phyloP scores from a whole-genome alignment of 441 rosid species.

The Populus hybrid region DNA sequence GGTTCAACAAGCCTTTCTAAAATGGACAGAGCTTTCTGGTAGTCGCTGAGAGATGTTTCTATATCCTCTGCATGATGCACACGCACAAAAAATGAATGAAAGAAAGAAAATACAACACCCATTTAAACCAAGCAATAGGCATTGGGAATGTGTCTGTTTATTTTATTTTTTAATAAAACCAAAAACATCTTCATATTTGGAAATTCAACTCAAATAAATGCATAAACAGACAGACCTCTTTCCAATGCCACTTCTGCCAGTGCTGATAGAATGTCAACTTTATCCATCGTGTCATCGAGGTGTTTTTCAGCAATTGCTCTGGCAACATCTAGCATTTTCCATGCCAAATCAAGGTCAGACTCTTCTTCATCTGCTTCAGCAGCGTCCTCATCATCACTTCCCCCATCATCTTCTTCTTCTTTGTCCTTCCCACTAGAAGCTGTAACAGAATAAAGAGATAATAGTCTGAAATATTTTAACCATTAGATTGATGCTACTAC shows the following conservation, averaged over 20 bases:
- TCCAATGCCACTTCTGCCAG: conserved; percentile 83
- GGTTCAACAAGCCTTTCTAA: conserved; percentile 78
- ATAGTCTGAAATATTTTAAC: too few species aligned
- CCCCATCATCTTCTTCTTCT: conserved; percentile 44
- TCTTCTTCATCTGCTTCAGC: conserved; percentile 90
- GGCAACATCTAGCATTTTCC: conserved; percentile 95
- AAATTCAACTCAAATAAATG: not conserved
- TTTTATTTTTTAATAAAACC: not conserved
- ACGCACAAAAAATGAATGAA: not conserved
- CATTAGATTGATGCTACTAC: too few species aligned
- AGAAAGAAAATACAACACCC: conserved; percentile 3
- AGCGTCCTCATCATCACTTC: conserved; percentile 49
- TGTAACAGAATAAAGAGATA: too few species aligned
- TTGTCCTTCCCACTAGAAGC: conserved; percentile 20
- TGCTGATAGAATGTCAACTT: too few species aligned
- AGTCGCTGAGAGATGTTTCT: conserved; percentile 85
- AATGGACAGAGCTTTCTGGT: conserved; percentile 66
- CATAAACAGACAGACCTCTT: conserved; percentile 54
- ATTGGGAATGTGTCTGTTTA: not conserved
- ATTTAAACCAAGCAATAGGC: not conserved
- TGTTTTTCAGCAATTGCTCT: conserved; percentile 36
- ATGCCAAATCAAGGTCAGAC: conserved; percentile 85
- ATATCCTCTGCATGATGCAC: conserved; percentile 64
- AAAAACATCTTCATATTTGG: not conserved
- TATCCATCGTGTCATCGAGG: too few species aligned